A percentile compares a stretch with the other conserved stretches of the same genome.
Evolutionary conservation across 371 early-diverging fungal species (phyloP).

Genomic region (Rhizopus delemar): DNA sequence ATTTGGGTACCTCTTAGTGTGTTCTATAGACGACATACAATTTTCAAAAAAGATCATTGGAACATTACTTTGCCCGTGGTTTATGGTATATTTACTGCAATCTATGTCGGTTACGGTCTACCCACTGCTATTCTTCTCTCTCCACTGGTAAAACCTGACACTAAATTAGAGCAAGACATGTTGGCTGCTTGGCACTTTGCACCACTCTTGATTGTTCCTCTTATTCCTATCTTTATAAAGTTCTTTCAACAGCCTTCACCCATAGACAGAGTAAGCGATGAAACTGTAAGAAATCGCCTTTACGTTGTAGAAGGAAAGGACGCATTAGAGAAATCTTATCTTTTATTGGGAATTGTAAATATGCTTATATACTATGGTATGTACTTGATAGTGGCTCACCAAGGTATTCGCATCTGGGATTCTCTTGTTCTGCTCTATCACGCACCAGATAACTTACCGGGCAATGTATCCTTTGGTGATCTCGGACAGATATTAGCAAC

Average conservation of each 20-base stretch:
- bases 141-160: slow-evolving; percentile 8
- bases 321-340: slow-evolving; percentile 19
- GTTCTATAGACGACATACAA: background rate
- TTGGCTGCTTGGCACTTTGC: slow-evolving; percentile 19
- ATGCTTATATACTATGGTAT: slow-evolving; percentile 18
- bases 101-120: slow-evolving; percentile 20
- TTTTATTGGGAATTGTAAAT: slow-evolving; percentile 25
- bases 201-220: slow-evolving; percentile 17
- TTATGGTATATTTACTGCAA: slow-evolving; percentile 18
- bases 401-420: slow-evolving; percentile 25
- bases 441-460: slow-evolving; percentile 23
- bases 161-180: slow-evolving; percentile 17
- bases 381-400: background rate
- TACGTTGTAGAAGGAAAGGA: slow-evolving; percentile 22
- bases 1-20: slow-evolving; percentile 25
- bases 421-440: slow-evolving; percentile 18
- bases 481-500: slow-evolving; percentile 15
- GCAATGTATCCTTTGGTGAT: slow-evolving; percentile 15
- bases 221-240: slow-evolving; percentile 8
- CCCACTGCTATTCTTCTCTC: slow-evolving; percentile 20
- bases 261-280: slow-evolving; percentile 7
- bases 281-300: slow-evolving; percentile 1
- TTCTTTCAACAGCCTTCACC: slow-evolving; percentile 9
- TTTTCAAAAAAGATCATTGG: background rate
- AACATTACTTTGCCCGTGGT: slow-evolving; percentile 10